Conservation (phyloP, 495 filamentous ascomycete species). For the Hypomontagnella submonticulosa region DNA sequence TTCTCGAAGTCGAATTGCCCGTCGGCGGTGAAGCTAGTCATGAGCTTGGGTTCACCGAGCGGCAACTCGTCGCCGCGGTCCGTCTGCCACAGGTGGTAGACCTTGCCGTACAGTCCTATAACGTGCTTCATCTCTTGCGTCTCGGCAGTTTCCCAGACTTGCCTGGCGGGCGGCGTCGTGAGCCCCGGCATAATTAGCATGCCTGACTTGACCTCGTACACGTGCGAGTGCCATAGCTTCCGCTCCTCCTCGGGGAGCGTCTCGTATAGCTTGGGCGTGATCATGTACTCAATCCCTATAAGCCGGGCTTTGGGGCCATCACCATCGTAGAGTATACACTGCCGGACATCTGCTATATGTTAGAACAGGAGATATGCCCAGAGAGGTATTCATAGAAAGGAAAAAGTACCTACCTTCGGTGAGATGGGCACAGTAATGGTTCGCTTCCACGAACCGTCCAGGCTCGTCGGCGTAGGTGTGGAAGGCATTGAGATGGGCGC, state of each 20-base stretch:
- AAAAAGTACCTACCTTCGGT: slow-evolving; percentile 63
- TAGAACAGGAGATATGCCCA: not conserved
- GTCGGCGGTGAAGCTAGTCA: slow-evolving; percentile 75
- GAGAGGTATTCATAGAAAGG: not conserved
- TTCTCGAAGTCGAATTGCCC: slow-evolving; percentile 69
- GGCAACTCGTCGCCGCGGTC: slow-evolving; percentile 82
- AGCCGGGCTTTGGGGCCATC: slow-evolving; percentile 72
- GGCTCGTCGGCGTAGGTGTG: slow-evolving; percentile 81
- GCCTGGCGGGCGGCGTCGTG: slow-evolving; percentile 57
- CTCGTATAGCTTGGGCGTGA: slow-evolving; percentile 74
- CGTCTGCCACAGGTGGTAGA: slow-evolving; percentile 90
- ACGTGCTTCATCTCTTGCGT: slow-evolving; percentile 82
- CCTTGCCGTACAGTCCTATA: slow-evolving; percentile 81
- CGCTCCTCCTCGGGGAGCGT: slow-evolving; percentile 73
- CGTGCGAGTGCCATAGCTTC: slow-evolving; percentile 81
- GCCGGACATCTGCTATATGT: slow-evolving; percentile 60
- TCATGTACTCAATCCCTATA: slow-evolving; percentile 95
- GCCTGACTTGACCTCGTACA: slow-evolving; percentile 87
- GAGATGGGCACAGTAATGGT: slow-evolving; percentile 87
- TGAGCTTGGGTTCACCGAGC: slow-evolving; percentile 77
- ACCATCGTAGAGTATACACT: slow-evolving; percentile 89
- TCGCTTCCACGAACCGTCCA: slow-evolving; percentile 74
- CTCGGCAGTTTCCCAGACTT: slow-evolving; percentile 79
- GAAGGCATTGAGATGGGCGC: slow-evolving; percentile 87
- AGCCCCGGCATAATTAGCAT: slow-evolving; percentile 88